Percentiles rank a stretch among this genome's conserved stretches.
These are phyloP conservation scores for Grigorovia transvaalensis DNA, from an alignment of 805 yeast species.

Conservation along the genomic window DNA sequence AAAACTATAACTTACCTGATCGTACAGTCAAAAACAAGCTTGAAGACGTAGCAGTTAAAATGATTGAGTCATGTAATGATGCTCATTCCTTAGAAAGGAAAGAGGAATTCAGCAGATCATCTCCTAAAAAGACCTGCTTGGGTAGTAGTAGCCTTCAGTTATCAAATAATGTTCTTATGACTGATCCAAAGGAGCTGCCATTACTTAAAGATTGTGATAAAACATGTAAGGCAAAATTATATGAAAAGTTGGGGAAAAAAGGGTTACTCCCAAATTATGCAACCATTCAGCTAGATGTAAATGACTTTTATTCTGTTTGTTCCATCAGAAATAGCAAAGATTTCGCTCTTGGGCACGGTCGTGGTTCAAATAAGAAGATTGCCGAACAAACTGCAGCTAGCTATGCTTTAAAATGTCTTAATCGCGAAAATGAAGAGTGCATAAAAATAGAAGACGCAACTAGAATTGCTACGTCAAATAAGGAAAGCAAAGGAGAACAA, in stretches of 20 bases:
- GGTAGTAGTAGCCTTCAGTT: too few species aligned
- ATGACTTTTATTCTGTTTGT: constrained; percentile 8
- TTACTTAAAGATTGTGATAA: constrained; percentile 4
- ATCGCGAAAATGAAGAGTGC: background rate
- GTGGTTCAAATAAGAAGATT: constrained; percentile 9
- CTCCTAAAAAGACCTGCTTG: too few species aligned
- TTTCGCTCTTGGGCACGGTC: constrained; percentile 9
- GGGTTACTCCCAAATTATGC: constrained; percentile 9
- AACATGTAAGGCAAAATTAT: constrained; percentile 9
- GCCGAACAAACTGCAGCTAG: constrained; percentile 12
- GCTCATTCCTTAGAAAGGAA: too few species aligned
- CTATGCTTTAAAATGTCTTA: constrained; percentile 2
- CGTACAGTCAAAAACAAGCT: too few species aligned
- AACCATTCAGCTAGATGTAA: constrained; percentile 6
- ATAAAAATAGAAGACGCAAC: background rate
- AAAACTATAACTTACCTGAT: too few species aligned
- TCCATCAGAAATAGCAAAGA: constrained; percentile 4
- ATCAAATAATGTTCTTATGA: background rate
- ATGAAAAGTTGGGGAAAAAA: constrained; percentile 7
- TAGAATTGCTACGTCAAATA: background rate
- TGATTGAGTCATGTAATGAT: too few species aligned
- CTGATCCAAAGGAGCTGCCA: background rate
- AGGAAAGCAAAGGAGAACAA: background rate
- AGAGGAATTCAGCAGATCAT: too few species aligned
- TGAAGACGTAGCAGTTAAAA: too few species aligned